Conservation (phyloP, 208 protist genomes). For the Trypanosoma theileri region DNA sequence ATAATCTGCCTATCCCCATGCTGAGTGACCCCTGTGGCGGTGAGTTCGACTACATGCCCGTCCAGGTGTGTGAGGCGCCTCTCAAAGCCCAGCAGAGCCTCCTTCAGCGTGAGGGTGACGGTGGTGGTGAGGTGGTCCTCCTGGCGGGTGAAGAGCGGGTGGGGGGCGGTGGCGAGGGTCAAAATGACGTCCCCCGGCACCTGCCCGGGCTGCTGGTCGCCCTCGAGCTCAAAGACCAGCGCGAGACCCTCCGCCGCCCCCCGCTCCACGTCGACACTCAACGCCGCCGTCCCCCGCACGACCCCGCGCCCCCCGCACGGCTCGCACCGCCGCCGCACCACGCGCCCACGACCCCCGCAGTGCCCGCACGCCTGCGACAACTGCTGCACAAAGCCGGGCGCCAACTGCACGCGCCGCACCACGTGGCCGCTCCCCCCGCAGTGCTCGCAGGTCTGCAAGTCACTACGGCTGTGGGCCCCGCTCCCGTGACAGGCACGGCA, state of each 20-base stretch:
- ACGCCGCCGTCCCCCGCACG: constrained; percentile 20
- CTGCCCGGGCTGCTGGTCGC: constrained; percentile 50
- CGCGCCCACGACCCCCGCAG: constrained; percentile 73
- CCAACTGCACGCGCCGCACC: constrained; percentile 39
- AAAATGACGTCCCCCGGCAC: constrained; percentile 63
- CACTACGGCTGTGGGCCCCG: constrained; percentile 32
- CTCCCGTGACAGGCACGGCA: constrained; percentile 52
- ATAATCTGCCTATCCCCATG: constrained; percentile 37
- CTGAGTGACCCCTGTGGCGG: constrained; percentile 38
- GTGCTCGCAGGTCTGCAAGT: constrained; percentile 38
- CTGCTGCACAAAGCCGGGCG: constrained; percentile 50
- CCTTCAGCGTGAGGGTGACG: constrained; percentile 61
- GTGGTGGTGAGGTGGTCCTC: constrained; percentile 59
- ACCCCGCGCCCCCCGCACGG: constrained; percentile 58
- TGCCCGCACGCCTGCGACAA: constrained; percentile 59
- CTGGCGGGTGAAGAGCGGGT: constrained; percentile 51
- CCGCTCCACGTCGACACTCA: constrained; percentile 59
- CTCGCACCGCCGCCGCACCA: constrained; percentile 54
- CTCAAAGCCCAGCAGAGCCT: constrained; percentile 80
- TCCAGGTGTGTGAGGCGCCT: constrained; percentile 75
- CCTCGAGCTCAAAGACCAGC: constrained; percentile 53
- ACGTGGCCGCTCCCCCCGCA: constrained; percentile 42
- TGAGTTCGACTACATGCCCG: constrained; percentile 50
- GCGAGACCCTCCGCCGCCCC: constrained; percentile 45
- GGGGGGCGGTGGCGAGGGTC: constrained; percentile 38